Base-by-base conservation (phyloP, 202 grass and related monocot genomes). In the Dendrocalamus latiflorus region DNA sequence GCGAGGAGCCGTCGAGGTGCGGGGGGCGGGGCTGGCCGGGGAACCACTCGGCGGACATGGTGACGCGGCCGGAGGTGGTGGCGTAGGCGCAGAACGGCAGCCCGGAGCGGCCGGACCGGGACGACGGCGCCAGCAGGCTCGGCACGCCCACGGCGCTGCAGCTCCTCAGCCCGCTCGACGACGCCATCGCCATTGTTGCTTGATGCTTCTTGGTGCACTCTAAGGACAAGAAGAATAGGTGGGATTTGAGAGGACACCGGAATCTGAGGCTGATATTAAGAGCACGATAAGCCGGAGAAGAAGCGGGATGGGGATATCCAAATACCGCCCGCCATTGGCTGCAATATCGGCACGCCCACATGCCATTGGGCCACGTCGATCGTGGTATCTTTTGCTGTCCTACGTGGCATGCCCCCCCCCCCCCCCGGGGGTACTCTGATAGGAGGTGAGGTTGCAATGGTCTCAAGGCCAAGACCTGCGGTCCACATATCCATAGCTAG, bases 21-120 rank as follows among this genome's bases (percentile, higher is more conserved):
- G 93, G 47, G 4, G 96, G 96, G 42, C 96, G 96, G 2, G 96
- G 96, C 89, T 99, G 96, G 68, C 96, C 96, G 9, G 96, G 96
- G 91, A 99, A 96, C 93, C 96, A 99, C 87, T 99, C 96, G 65
- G 96, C 93, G 6, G 91, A 92, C 96, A 99, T 99, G 75, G 93
- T 83, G 62, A 98, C 64, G 79, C 94, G 90, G 48, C 86, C 81
- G 67, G 89, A 86, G 76, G 88, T 74, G 76, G 88, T 84, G 42
- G 79, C 84, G 66, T 49, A 75, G 11, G 84, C 60, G 65, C 82
- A 71, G 49, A 91, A 81, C 76, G 91, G 85, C 50, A 88, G 14
- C 37, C 88, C 72, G 26, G 77, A 54, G 14, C 25, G 77, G 47
- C 78, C 18, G 34, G 85, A 91, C 87, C 89, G 50, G 1, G 90